Evolutionary conservation across 495 filamentous ascomycete species (phyloP).

Genomic region (Clavariopsis aquatica): DNA sequence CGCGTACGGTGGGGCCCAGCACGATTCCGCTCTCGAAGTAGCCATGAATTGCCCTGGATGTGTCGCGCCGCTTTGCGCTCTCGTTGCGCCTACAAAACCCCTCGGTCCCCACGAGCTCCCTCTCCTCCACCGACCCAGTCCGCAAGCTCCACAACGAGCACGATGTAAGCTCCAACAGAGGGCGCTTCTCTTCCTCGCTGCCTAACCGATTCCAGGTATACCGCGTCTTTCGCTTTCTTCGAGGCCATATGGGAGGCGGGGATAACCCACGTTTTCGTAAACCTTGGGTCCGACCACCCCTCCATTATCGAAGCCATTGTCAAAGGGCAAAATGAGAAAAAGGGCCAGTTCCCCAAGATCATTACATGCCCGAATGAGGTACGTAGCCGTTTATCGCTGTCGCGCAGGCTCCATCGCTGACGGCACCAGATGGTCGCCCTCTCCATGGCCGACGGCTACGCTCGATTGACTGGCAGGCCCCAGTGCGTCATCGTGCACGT

Average conservation of each 20-base stretch:
- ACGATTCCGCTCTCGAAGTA: neutral
- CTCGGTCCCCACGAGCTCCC: neutral
- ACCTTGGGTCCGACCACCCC: conserved; percentile 92
- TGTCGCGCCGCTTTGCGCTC: neutral
- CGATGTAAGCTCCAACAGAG: neutral
- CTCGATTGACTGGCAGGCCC: conserved; percentile 78
- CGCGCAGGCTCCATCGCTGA: neutral
- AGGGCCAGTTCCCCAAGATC: conserved; percentile 73
- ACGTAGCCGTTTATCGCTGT: conserved; percentile 14
- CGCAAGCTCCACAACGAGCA: neutral
- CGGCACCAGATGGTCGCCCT: conserved; percentile 83
- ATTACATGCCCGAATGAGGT: conserved; percentile 94
- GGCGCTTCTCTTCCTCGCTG: neutral
- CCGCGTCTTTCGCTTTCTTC: conserved; percentile 85
- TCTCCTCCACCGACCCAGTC: neutral
- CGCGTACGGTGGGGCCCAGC: conserved; percentile 3
- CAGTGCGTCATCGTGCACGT: conserved; percentile 96
- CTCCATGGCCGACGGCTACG: conserved; percentile 95
- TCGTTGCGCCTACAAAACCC: neutral
- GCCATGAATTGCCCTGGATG: neutral
- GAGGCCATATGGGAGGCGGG: conserved; percentile 93
- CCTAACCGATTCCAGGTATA: conserved; percentile 49
- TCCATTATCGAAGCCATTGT: conserved; percentile 96
- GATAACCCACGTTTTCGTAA: conserved; percentile 87
- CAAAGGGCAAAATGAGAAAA: conserved; percentile 70